Evolutionary conservation across 2,329 filamentous ascomycete species (phyloP).

Genomic region (Albophoma yamanashiensis): DNA sequence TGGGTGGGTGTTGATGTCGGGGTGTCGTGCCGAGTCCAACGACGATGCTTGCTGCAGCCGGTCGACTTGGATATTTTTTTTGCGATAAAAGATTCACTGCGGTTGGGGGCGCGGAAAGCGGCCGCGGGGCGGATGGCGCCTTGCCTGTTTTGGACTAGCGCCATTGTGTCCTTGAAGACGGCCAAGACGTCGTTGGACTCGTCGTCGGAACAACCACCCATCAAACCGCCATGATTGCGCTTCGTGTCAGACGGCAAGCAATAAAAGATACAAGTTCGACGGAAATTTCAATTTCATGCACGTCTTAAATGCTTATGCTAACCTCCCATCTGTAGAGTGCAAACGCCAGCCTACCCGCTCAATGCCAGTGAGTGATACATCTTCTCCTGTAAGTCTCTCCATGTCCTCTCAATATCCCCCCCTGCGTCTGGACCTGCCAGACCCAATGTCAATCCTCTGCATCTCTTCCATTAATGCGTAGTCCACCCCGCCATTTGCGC

Average conservation of each 20-base stretch:
- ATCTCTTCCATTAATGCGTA: conserved; percentile 62
- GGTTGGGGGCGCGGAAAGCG: conserved; percentile 9
- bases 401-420: conserved; percentile 25
- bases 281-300: not conserved
- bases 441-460: conserved; percentile 55
- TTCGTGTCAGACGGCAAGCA: not conserved
- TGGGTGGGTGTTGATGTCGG: conserved; percentile 9
- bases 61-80: conserved; percentile 16
- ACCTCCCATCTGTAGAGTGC: not conserved
- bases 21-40: not conserved
- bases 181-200: no score
- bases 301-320: not conserved
- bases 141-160: conserved; percentile 2
- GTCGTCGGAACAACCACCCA: no score
- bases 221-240: no score
- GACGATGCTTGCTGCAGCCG: conserved; percentile 1
- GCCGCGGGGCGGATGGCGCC: conserved; percentile 1
- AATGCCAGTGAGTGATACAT: conserved; percentile 4
- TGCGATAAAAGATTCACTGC: conserved; percentile 14
- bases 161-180: not conserved
- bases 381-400: conserved; percentile 1
- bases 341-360: conserved; percentile 6
- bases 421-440: conserved; percentile 43
- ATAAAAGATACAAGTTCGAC: not conserved
- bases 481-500: conserved; percentile 29